Evolutionary conservation across 495 filamentous ascomycete species (phyloP).

Genomic region (Aspergillus bertholletiae): DNA sequence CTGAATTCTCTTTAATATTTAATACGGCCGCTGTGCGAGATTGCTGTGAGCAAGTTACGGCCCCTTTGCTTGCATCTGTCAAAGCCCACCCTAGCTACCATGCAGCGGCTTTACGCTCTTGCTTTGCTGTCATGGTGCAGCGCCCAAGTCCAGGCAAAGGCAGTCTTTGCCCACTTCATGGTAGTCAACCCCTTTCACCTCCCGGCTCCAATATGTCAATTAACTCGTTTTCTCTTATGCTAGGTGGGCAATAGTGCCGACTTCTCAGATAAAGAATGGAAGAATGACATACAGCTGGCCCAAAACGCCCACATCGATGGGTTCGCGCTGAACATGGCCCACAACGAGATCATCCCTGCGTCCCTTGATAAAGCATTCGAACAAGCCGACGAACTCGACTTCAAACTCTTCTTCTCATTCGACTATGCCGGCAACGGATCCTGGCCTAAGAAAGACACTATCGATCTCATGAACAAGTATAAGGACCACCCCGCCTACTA

Average conservation of each 20-base stretch:
- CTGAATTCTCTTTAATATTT: no score
- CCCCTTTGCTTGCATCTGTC: no score
- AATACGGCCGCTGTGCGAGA: no score
- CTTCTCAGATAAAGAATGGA: constrained; percentile 40
- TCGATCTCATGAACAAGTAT: constrained; percentile 51
- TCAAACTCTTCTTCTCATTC: constrained; percentile 67
- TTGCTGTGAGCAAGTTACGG: no score
- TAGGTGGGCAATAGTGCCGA: constrained; percentile 7
- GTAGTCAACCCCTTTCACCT: neutral
- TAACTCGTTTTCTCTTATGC: neutral
- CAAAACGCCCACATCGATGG: constrained; percentile 62
- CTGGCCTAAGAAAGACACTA: constrained; percentile 53
- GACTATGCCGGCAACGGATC: constrained; percentile 53
- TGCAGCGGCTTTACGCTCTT: neutral
- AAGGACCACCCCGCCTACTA: constrained; percentile 46
- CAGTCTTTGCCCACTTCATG: constrained; percentile 17
- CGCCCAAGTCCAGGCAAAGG: neutral
- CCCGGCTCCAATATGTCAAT: neutral
- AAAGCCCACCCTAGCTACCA: neutral
- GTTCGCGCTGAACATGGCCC: constrained; percentile 65
- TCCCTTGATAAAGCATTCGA: constrained; percentile 47
- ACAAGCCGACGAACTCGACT: constrained; percentile 45
- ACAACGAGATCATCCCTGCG: constrained; percentile 39
- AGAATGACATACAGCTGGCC: constrained; percentile 54
- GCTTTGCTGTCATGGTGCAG: neutral